These are phyloP conservation scores for Ulvella scutata DNA, from an alignment of 139 green algal species.

Conservation along the genomic window DNA sequence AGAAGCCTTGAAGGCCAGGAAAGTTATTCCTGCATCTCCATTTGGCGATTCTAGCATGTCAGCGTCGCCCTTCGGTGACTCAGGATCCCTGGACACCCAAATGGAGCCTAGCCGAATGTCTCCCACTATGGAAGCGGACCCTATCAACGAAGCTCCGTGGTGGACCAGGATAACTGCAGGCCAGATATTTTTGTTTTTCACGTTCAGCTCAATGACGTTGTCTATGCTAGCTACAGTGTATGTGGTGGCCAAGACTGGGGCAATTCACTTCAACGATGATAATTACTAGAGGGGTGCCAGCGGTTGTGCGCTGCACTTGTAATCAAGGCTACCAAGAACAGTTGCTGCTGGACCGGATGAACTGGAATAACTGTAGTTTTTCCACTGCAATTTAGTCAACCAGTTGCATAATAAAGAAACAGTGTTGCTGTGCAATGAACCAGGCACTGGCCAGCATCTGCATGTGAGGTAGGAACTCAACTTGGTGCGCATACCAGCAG, in stretches of 20 bases:
- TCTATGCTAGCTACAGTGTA: not conserved
- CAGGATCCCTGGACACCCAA: not conserved
- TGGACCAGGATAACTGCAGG: not conserved
- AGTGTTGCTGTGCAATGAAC: too few species aligned
- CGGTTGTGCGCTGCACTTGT: too few species aligned
- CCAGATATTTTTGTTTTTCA: not conserved
- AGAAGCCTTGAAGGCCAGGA: too few species aligned
- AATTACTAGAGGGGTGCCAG: not conserved
- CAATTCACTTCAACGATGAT: slow-evolving; percentile 1
- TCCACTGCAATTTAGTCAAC: too few species aligned
- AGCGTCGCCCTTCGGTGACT: not conserved
- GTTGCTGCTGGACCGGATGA: too few species aligned
- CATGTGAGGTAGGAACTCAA: too few species aligned
- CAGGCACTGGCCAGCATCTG: too few species aligned
- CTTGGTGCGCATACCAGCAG: too few species aligned
- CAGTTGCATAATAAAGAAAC: too few species aligned
- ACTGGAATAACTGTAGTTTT: too few species aligned
- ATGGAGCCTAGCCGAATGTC: not conserved
- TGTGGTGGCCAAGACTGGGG: not conserved
- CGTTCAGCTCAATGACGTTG: not conserved
- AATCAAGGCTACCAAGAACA: too few species aligned
- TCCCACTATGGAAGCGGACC: not conserved
- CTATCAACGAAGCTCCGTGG: not conserved
- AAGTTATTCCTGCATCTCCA: not conserved
- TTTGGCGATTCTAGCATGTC: not conserved